A percentile compares a stretch with the other conserved stretches of the same genome.
Conservation (phyloP, 73 alveolate genomes). For the Tetrahymena malaccensis region DNA sequence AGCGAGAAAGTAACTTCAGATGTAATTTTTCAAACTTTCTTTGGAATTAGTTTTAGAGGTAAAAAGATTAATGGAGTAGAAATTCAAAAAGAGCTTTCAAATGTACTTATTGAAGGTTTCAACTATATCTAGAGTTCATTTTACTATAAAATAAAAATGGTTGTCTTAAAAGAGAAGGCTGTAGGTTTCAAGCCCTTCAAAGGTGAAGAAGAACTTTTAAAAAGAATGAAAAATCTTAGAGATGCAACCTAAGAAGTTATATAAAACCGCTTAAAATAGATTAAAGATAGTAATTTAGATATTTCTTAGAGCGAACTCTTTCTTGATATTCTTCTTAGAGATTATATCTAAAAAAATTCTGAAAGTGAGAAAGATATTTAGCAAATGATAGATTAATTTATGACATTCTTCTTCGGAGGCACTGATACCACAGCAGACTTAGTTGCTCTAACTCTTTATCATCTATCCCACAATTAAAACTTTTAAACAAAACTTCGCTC, state of each 20-base stretch:
- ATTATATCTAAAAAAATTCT: neutral
- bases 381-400: neutral
- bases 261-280: neutral
- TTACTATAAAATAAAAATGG: neutral
- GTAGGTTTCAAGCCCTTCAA: neutral
- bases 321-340: neutral
- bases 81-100: neutral
- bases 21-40: neutral
- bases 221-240: neutral
- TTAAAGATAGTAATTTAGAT: neutral
- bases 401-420: neutral
- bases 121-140: neutral
- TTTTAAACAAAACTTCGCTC: neutral
- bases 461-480: neutral
- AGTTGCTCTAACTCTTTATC: neutral
- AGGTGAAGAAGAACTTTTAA: neutral
- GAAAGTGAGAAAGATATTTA: neutral
- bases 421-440: neutral
- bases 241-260: neutral
- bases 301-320: neutral
- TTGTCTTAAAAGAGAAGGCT: neutral
- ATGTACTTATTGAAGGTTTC: neutral
- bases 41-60: neutral
- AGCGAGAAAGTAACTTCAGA: neutral
- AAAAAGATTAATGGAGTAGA: neutral